Base-by-base conservation (phyloP, 176 grass and related monocot species). In the Triticum dicoccoides region DNA sequence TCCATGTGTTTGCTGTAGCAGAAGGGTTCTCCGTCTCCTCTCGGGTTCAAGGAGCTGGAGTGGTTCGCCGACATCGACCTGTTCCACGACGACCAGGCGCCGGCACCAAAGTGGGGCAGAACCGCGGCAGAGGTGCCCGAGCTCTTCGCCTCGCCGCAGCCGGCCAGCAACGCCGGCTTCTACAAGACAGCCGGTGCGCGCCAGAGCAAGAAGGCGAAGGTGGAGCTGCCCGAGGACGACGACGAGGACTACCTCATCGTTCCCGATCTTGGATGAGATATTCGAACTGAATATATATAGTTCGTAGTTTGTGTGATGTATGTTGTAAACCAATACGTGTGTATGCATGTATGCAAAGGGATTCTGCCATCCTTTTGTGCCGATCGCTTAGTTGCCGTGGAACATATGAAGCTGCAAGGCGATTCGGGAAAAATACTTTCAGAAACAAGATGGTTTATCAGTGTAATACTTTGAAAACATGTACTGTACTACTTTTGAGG, bases 231-330 rank as follows among this genome's bases (percentile, higher is more conserved):
- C 24, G 92, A 95, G 11, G 92, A 99, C 5, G 97, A 98, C 9
- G 97, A 98, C 14, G 97, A 96, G 11, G 96, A 96, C 84, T 99
- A 80, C 88, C 91, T 94, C 65, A 80, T 94, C 58, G 97, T 99
- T 23, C 97, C 97, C 52, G 97, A 99, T 92, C 94, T 99, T 17
- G 97, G 97, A 77, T 96, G 80, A 92, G 8, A 84, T 3, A 23
- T 73, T 10, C 3, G 15, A 33, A 20, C 15, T 13, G 25, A 29
- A 75, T 76, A 0, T 18, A 25, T 49, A n/a, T 49, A n/a, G 6
- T 67, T 20, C 3, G 8, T 76, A 17, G 3, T 75, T 11, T 3
- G 73, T 52, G 73, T 76, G 45, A 52, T 32, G 45, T 59, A 21
- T 21, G 54, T 58, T 21, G 54, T 21, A 59, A 59, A 59, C 54